Evolutionary conservation across 2,329 filamentous ascomycete genomes (phyloP), one percentile per base, ranked within the genome.

Genomic region (Trichoderma brevicompactum): DNA sequence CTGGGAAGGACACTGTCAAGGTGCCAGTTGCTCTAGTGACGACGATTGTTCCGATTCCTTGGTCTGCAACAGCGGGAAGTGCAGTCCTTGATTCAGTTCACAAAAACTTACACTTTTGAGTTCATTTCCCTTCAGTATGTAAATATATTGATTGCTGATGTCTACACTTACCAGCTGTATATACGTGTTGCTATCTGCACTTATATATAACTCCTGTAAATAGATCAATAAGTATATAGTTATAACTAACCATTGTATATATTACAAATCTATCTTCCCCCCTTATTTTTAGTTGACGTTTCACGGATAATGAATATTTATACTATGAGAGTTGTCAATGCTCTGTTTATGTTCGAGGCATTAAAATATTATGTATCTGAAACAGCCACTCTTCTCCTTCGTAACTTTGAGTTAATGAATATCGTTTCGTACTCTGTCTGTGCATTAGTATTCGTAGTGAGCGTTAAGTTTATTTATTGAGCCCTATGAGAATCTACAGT

Each of bases 1-100:
- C 19, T 59, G 56, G 56, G 43, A 5, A 7, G 56, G 56, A 17
- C 56, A 59, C 44, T 59, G 56, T 8, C 32, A 48, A 23, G 56
- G 56, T 7, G 56, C 56, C 8, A 49, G 32, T 23, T 60, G 56
- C 17, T 23, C 28, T 13, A 23, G 43, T 19, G 56, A 59, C 13
- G 32, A 59, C 12, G 56, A 59, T 36, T 59, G 56, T 34, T 48
- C 56, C 7, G 56, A 59, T 10, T 12, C 44, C 17, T 19, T 59
- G 38, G 43, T 46, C n/a, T 58, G 54, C 54, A 46, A 8, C 53
- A 44, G 32, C n/a, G 55, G 55, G 12, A 19, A 43, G 13, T 59
- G 55, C 34, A 28, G 23, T 28, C 23, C 23, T 28, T 28, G 5
- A 28, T 3, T 3, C 2, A 28, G 23, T 5, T 28, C 23, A 28